Percentiles rank a stretch among this genome's conserved stretches.
These are phyloP conservation scores for Solanum boliviense DNA, from an alignment of 257 asterid species.

Conservation along the genomic window DNA sequence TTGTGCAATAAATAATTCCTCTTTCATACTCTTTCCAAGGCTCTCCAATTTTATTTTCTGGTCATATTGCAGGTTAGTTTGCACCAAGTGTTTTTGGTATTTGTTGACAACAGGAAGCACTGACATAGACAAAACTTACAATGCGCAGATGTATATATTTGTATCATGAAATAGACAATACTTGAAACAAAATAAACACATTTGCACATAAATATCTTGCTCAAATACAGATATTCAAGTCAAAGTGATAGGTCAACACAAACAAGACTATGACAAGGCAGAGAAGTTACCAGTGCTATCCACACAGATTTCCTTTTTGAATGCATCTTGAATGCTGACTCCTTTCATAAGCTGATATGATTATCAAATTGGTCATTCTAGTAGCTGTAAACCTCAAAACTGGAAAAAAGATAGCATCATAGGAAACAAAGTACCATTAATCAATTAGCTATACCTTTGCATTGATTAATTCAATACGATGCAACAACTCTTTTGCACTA, in stretches of 20 bases:
- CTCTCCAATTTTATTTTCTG: neutral
- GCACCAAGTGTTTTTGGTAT: neutral
- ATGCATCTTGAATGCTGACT: neutral
- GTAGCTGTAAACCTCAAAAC: neutral
- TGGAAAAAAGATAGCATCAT: neutral
- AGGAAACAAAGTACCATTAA: neutral
- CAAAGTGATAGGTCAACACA: neutral
- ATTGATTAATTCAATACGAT: constrained; percentile 36
- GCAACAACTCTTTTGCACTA: constrained; percentile 36
- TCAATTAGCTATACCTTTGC: constrained; percentile 43
- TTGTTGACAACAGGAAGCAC: neutral
- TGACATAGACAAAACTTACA: neutral
- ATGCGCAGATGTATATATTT: no score
- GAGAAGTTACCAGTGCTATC: neutral
- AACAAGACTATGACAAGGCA: neutral
- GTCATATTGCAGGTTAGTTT: neutral
- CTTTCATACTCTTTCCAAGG: no score
- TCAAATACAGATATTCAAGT: neutral
- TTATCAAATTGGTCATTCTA: neutral
- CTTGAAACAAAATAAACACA: neutral
- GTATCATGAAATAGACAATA: neutral
- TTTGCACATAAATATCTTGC: neutral
- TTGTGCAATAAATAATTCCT: neutral
- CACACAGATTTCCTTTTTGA: neutral
- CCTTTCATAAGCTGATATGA: neutral